Evolutionary conservation across 352 stramenopile genomes (phyloP).

Genomic region (Phytophthora pseudosyringae): DNA sequence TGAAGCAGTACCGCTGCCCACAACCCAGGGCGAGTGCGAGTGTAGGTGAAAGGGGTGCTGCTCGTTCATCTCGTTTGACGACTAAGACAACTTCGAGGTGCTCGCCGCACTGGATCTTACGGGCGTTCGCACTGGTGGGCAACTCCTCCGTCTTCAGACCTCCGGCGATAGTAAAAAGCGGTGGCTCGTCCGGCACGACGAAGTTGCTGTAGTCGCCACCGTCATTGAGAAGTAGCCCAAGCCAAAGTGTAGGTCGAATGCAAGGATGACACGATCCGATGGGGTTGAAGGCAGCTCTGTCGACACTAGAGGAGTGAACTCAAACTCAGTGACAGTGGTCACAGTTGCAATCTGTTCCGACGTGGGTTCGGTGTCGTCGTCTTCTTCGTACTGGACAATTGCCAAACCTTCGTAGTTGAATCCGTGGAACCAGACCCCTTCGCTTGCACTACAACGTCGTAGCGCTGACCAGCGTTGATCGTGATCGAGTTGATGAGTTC

Average conservation of each 20-base stretch:
- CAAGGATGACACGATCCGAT: constrained; percentile 26
- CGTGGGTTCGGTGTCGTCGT: constrained; percentile 6
- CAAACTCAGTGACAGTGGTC: constrained; percentile 18
- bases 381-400: constrained; percentile 22
- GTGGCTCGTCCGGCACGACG: constrained; percentile 2
- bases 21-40: constrained; percentile 29
- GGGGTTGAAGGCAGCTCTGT: constrained; percentile 4
- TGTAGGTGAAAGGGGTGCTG: constrained; percentile 52
- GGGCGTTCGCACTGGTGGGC: constrained; percentile 6
- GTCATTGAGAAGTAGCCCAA: constrained; percentile 32
- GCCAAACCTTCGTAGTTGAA: constrained; percentile 35
- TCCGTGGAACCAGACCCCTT: constrained; percentile 7
- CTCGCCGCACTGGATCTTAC: constrained; percentile 32
- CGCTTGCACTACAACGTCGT: constrained; percentile 31
- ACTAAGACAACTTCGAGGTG: constrained; percentile 40
- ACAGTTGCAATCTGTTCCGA: background rate
- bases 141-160: constrained; percentile 28
- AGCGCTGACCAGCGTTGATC: constrained; percentile 36
- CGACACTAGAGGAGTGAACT: constrained; percentile 15
- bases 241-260: constrained; percentile 18
- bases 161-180: constrained; percentile 30
- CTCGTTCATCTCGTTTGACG: constrained; percentile 40
- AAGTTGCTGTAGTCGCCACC: constrained; percentile 24
- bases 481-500: constrained; percentile 18
- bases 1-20: constrained; percentile 25